Percentiles rank a stretch among this genome's conserved stretches.
phyloP scores from a whole-genome alignment of 306 rosid genomes.

The Macrotyloma uniflorum region DNA sequence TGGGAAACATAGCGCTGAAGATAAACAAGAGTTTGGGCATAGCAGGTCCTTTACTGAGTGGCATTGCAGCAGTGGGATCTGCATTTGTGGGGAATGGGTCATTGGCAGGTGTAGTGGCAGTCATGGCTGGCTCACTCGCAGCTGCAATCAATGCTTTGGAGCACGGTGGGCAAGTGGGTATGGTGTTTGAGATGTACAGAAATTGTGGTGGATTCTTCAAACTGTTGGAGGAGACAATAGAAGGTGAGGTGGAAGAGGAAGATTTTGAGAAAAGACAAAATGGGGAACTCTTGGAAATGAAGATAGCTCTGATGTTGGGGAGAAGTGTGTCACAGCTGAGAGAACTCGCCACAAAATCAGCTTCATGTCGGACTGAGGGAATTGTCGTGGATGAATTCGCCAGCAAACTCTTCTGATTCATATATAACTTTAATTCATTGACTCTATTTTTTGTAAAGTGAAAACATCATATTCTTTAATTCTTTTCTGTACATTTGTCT shows the following conservation, averaged over 20 bases:
- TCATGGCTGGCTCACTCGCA: slow-evolving; percentile 60
- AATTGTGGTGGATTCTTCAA: slow-evolving; percentile 57
- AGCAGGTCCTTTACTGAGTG: slow-evolving; percentile 69
- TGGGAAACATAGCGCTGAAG: slow-evolving; percentile 61
- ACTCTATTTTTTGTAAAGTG: neutral
- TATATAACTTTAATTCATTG: neutral
- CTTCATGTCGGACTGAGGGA: slow-evolving; percentile 46
- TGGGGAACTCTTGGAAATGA: slow-evolving; percentile 60
- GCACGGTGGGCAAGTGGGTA: slow-evolving; percentile 76
- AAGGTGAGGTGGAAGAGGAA: slow-evolving; percentile 42
- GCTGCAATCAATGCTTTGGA: slow-evolving; percentile 48
- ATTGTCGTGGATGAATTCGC: slow-evolving; percentile 59
- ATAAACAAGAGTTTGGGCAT: slow-evolving; percentile 57
- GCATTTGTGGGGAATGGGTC: slow-evolving; percentile 42
- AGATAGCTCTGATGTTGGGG: slow-evolving; percentile 63
- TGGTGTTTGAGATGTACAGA: slow-evolving; percentile 78
- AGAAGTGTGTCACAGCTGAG: slow-evolving; percentile 61
- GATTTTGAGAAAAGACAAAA: slow-evolving; percentile 62
- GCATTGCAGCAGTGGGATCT: slow-evolving; percentile 65
- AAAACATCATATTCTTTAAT: neutral
- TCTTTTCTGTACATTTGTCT: neutral
- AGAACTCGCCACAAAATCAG: slow-evolving; percentile 57
- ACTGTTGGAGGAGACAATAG: slow-evolving; percentile 44
- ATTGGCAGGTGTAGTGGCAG: slow-evolving; percentile 25
- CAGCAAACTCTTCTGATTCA: slow-evolving; percentile 48